These are phyloP conservation scores for Stephania yunnanensis DNA, from an alignment of 164 flowering plant genomes.

Conservation along the genomic window DNA sequence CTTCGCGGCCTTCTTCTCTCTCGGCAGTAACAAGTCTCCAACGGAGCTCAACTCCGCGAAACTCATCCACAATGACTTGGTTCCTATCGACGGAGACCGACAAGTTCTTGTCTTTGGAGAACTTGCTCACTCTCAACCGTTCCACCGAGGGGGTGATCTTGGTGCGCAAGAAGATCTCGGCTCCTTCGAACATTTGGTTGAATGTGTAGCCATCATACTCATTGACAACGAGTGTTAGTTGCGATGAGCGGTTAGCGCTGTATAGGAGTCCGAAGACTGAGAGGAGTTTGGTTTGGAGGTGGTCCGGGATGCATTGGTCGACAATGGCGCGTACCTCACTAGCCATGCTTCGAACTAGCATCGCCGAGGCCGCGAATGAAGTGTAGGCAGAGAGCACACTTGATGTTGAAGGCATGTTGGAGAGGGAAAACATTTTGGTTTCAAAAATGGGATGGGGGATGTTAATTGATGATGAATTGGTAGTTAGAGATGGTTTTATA, in stretches of 20 bases:
- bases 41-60: conserved; percentile 14
- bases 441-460: too few relatives aligned
- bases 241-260: not conserved
- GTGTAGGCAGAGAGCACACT: too few relatives aligned
- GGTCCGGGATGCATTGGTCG: too few relatives aligned
- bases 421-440: too few relatives aligned
- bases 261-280: too few relatives aligned
- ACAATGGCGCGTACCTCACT: too few relatives aligned
- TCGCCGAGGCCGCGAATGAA: too few relatives aligned
- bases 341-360: too few relatives aligned
- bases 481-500: too few relatives aligned
- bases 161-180: conserved; percentile 26
- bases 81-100: conserved; percentile 11
- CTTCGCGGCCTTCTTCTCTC: not conserved
- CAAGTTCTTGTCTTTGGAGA: conserved; percentile 7
- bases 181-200: conserved; percentile 36
- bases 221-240: conserved; percentile 23
- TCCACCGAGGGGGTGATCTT: conserved; percentile 14
- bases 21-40: conserved; percentile 11
- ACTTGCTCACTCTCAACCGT: conserved; percentile 5
- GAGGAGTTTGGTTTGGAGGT: too few relatives aligned
- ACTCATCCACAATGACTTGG: conserved; percentile 16
- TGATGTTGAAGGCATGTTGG: too few relatives aligned
- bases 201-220: conserved; percentile 28
- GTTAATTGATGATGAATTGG: too few relatives aligned